phyloP scores from a whole-genome alignment of 2,329 filamentous ascomycete genomes.

The Fusarium citri region DNA sequence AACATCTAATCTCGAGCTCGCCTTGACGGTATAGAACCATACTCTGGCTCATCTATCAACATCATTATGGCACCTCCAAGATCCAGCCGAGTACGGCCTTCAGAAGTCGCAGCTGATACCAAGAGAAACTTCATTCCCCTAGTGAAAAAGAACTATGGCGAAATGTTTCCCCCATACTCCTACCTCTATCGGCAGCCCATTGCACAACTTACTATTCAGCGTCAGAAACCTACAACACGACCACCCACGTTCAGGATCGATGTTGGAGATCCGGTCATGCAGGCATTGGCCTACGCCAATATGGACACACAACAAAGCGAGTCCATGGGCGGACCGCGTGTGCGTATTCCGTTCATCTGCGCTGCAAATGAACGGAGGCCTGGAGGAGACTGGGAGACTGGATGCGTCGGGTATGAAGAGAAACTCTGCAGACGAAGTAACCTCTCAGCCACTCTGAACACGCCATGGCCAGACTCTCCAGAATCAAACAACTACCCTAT shows the following conservation, averaged over 20 bases:
- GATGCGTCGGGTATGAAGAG: conserved; percentile 65
- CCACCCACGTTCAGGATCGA: conserved; percentile 64
- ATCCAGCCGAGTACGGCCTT: conserved; percentile 51
- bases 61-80: conserved; percentile 50
- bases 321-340: conserved; percentile 48
- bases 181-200: conserved; percentile 66
- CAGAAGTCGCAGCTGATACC: conserved; percentile 79
- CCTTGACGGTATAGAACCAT: background rate
- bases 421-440: conserved; percentile 80
- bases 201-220: conserved; percentile 57
- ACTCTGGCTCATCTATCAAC: conserved; percentile 5
- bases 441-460: conserved; percentile 74
- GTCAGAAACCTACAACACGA: conserved; percentile 50
- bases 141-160: conserved; percentile 67
- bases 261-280: conserved; percentile 68
- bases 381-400: conserved; percentile 83
- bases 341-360: conserved; percentile 74
- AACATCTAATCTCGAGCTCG: conserved; percentile 2
- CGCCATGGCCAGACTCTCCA: conserved; percentile 64
- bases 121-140: conserved; percentile 76
- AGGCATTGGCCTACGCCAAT: conserved; percentile 67
- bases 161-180: conserved; percentile 68
- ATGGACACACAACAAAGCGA: conserved; percentile 54
- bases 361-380: conserved; percentile 80
- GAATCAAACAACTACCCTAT: conserved; percentile 74